Evolutionary conservation across 1,284 basidiomycete species (phyloP).

Genomic region (Dichomitus squalens): DNA sequence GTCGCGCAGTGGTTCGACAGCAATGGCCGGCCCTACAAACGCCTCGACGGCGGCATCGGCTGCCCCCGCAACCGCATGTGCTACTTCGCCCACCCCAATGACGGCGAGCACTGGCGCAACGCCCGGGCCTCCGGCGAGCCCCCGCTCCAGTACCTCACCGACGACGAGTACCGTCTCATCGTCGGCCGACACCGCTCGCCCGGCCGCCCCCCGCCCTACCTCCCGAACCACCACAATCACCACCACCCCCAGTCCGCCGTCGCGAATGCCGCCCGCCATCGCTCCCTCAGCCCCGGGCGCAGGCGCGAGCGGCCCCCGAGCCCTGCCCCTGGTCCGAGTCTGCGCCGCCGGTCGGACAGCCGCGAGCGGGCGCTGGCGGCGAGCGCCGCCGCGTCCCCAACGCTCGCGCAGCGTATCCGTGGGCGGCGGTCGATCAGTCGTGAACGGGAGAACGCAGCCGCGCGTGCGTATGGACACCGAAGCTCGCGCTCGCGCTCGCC

Average conservation of each 20-base stretch:
- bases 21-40: slow-evolving; percentile 18
- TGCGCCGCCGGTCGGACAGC: slow-evolving; percentile 12
- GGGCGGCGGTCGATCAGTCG: slow-evolving; percentile 3
- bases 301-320: slow-evolving; percentile 2
- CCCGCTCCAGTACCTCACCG: slow-evolving; percentile 20
- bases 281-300: slow-evolving; percentile 10
- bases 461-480: slow-evolving; percentile 3
- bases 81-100: slow-evolving; percentile 22
- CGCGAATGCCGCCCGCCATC: slow-evolving; percentile 12
- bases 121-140: slow-evolving; percentile 19
- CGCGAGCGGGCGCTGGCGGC: slow-evolving; percentile 14
- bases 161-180: slow-evolving; percentile 20
- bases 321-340: not conserved
- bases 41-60: slow-evolving; percentile 19
- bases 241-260: not conserved
- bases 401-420: slow-evolving; percentile 7
- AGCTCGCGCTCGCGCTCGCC: slow-evolving; percentile 22
- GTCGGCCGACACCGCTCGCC: slow-evolving; percentile 20
- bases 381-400: not conserved
- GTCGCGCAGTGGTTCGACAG: slow-evolving; percentile 20
- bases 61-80: slow-evolving; percentile 16
- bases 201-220: not conserved
- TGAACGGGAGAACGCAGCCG: slow-evolving; percentile 7
- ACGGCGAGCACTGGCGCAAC: slow-evolving; percentile 14
- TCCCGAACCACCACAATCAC: not conserved